Base-by-base conservation (phyloP, 164 flowering plant genomes). In the Berberis vulgaris region DNA sequence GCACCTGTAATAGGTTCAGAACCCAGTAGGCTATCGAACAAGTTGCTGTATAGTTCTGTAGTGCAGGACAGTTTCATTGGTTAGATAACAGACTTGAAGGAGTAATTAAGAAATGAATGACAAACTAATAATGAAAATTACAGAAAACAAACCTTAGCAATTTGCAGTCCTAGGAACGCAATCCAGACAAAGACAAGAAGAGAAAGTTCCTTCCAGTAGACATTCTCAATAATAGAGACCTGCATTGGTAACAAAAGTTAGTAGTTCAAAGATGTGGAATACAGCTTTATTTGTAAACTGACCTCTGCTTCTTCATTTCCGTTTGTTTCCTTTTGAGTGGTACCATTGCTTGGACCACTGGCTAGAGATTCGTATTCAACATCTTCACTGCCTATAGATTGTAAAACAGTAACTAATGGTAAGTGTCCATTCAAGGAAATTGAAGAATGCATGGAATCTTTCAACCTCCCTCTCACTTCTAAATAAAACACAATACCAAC, bases 171-270 rank as follows among this genome's bases (percentile, higher is more conserved):
- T 39, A 95, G 91, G 75, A 82, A 91, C 42, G 89, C 82, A 62
- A 87, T 72, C 98, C 98, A 94, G 60, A 91, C 96, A 65, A 85
- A 83, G 59, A 72, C 67, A 43, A 95, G 97, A 68, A 95, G 94
- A 60, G 96, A 96, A 61, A 84, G 73, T 72, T 91, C 97, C 77
- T 89, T 89, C 99, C 97, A 95, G 74, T 66, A 76, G 43, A 95
- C 87, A 81, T 91, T 95, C 68, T 91, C 82, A 60, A 83, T 49
- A 65, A 95, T 47, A 56, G 80, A 45, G 42, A 84, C 91, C 97
- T 94, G 83, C 47, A 42, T 67, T 54, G 43, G 43, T 40, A 54
- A 71, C 38, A 63, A 57, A 57, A 42, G 60, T 9, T 40, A 57
- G n/a, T 45, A 45, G 13, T 11, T 47, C 7, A 7, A 47, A 26